phyloP scores from a whole-genome alignment of 441 rosid species.

The Metrosideros polymorpha region DNA sequence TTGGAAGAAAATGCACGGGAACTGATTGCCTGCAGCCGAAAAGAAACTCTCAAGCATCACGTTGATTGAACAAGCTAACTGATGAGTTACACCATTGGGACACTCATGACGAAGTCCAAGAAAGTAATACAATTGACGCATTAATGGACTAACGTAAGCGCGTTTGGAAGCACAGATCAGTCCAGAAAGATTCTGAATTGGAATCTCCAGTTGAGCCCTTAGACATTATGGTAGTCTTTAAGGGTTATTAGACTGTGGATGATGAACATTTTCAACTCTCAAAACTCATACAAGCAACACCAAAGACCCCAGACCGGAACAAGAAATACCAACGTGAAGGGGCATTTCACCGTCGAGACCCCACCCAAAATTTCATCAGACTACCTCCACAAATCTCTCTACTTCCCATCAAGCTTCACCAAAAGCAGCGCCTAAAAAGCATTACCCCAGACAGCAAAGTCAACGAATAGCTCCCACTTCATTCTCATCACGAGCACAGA shows the following conservation, averaged over 20 bases:
- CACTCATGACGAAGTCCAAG: background rate
- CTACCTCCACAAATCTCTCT: background rate
- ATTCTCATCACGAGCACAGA: background rate
- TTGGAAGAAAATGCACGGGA: slow-evolving; percentile 42
- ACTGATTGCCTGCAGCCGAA: slow-evolving; percentile 30
- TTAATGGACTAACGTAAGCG: background rate
- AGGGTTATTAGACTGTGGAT: background rate
- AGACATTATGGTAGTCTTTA: background rate
- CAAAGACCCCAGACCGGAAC: background rate
- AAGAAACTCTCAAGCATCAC: background rate
- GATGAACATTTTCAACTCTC: background rate
- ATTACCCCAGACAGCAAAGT: background rate
- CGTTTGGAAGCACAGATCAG: background rate
- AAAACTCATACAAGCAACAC: background rate
- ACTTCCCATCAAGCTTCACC: background rate
- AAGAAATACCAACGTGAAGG: background rate
- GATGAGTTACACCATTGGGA: background rate
- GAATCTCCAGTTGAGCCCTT: background rate
- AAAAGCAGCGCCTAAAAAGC: background rate
- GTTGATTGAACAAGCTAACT: background rate
- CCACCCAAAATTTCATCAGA: background rate
- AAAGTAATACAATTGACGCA: background rate
- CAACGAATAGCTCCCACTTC: background rate
- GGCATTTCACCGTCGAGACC: background rate
- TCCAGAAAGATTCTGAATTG: background rate